Evolutionary conservation across 345 rosid species (phyloP), one percentile per base, ranked within the genome.

Genomic region (Hibiscus trionum): DNA sequence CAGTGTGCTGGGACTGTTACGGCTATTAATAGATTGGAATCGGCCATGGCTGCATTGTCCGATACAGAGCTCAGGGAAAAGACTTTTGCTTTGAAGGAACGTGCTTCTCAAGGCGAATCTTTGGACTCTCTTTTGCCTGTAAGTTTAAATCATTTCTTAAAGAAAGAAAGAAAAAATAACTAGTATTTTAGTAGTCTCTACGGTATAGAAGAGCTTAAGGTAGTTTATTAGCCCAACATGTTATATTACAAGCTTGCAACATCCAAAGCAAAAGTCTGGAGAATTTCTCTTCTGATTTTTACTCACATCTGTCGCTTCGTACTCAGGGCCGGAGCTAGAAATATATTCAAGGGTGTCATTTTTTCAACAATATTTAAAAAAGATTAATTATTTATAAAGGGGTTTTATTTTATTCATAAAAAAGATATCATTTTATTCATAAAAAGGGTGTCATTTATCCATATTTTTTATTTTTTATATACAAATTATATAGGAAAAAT

Each of bases 71-170:
- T 94, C 77, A 85, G 91, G 15, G 91, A 80, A 27, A 91, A 82
- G 82, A 94, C 98, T 73, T 80, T 81, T 44, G 68, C 78, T 44
- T 79, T 94, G 75, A 86, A 85, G 86, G 85, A 86, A 66, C 93
- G 97, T 7, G 95, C 90, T 74, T 86, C 71, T 52, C 60, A 68
- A 67, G 97, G 97, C 74, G 97, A 91, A 83, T 84, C 95, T 60
- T 70, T 94, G 87, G 95, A 91, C 82, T 85, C 95, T 50, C 86
- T 94, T 76, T 80, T 94, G 10, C 97, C 98, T 74, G 97, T 93
- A 76, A 79, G 87, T 56, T 64, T 50, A 4, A 19, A 31, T 73
- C 10, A 60, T 29, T 12, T 10, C 17, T 61, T 24, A 1, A 39
- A 14, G 8, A 2, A 8, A 15, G n/a, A n/a, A n/a, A n/a, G n/a